Evolutionary conservation across 768 basidiomycete species (phyloP), one percentile per base, ranked within the genome.

Genomic region (Tremella mesenterica): DNA sequence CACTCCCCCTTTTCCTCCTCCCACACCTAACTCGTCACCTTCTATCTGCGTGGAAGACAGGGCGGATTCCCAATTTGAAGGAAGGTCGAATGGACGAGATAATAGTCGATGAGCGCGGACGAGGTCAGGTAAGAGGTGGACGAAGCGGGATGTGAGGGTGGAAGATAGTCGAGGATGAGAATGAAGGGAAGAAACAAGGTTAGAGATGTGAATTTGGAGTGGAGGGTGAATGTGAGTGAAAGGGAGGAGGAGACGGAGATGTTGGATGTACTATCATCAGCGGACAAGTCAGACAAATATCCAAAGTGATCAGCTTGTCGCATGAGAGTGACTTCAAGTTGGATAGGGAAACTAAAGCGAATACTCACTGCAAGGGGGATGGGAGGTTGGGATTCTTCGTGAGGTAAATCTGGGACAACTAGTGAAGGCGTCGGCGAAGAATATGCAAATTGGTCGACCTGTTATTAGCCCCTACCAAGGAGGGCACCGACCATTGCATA

Each of bases 201-300:
- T 65, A 33, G 59, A 60, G 36, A 62, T 58, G 56, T 65, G 61
- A 0, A 56, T 51, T 6, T 13, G 8, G 7, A 69, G 61, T 2
- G 64, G 64, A 10, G 67, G 60, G 53, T 62, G 64, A 43, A 65
- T 61, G 47, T 69, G 67, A 5, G 60, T 61, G 33, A 57, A 69
- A 23, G 62, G 61, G 1, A 69, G 56, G 0, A 69, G 48, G 4
- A 48, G 27, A 21, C 28, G 36, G 4, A 69, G 48, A n/a, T 48
- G 23, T 1, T 9, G 7, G n/a, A 69, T 49, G 51, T 64, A 69
- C 61, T n/a, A n/a, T n/a, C n/a, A n/a, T n/a, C n/a, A n/a, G n/a
- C n/a, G n/a, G n/a, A 59, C n/a, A 47, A 9, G 23, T 6, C 43
- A 29, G 16, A 47, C 27, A 25, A 41, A 41, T 25, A 28, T 10